These are phyloP conservation scores for Pseudogymnoascus destructans DNA, from an alignment of 2,329 filamentous ascomycete genomes.

Conservation along the genomic window DNA sequence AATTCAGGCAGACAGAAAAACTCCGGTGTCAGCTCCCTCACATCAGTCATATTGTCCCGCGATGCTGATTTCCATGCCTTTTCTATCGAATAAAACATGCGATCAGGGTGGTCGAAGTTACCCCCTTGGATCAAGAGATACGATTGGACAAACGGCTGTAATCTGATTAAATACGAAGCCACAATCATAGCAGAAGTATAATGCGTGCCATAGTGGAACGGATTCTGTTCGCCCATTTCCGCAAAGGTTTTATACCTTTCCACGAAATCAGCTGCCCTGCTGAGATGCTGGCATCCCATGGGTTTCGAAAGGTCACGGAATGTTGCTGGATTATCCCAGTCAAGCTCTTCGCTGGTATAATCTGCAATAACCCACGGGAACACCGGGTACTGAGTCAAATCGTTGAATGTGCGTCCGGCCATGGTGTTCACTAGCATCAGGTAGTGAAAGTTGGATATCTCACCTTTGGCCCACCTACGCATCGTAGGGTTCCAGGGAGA, in stretches of 20 bases:
- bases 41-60: conserved; percentile 79
- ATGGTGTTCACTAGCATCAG: conserved; percentile 97
- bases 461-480: conserved; percentile 79
- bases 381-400: conserved; percentile 93
- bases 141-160: conserved; percentile 93
- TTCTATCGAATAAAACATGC: conserved; percentile 85
- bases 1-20: conserved; percentile 97
- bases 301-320: conserved; percentile 91
- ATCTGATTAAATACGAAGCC: conserved; percentile 83
- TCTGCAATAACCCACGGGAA: conserved; percentile 96
- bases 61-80: conserved; percentile 88
- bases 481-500: conserved; percentile 73
- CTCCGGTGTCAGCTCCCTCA: conserved; percentile 87
- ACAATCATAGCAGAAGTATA: conserved; percentile 99
- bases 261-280: conserved; percentile 64
- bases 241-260: conserved; percentile 78
- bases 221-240: conserved; percentile 71
- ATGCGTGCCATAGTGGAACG: conserved; percentile 96
- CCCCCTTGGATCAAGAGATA: conserved; percentile 92
- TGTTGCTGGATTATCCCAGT: conserved; percentile 68
- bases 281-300: conserved; percentile 79
- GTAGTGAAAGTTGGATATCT: conserved; percentile 98
- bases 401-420: conserved; percentile 93
- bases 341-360: conserved; percentile 85
- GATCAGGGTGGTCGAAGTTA: conserved; percentile 88